Evolutionary conservation across 208 protist species (phyloP), one percentile per base, ranked within the genome.

Genomic region (Wallacemonas sp.): DNA sequence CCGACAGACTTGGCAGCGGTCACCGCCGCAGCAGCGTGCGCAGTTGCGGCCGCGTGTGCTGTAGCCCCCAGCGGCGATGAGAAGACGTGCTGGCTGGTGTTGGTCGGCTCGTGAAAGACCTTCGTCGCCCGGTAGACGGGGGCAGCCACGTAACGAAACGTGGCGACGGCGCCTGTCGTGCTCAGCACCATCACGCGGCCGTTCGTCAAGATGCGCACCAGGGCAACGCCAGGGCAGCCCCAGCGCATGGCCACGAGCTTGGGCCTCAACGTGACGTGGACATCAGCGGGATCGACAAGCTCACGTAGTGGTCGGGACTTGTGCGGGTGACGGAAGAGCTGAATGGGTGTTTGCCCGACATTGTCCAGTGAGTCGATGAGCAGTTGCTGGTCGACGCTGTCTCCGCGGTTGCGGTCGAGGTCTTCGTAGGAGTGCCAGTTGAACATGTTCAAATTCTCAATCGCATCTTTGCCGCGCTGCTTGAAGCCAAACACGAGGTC

Each of bases 401-500:
- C 58, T 27, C 63, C 72, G 30, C 60, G 66, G 54, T 62, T 80
- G 55, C 70, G 74, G 53, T 92, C 84, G 5, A 91, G 54, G 14
- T 96, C 86, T 68, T 99, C 98, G 82, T 99, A 99, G 15, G 98
- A 98, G 53, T 99, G 84, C 64, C 95, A 97, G 79, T 99, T 96
- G 79, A 99, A 99, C 31, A 99, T 86, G 84, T 99, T 99, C 31
- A 96, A 74, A 22, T 97, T 93, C 12, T 96, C 92, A 26, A 97
- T 91, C 1, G 98, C 98, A n/a, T 91, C 88, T 68, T 85, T 87
- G 21, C 98, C 98, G 26, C 90, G 75, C 82, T 99, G 98, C 85
- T 99, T 98, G 75, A 94, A 97, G 30, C 98, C 98, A 89, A 99
- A 99, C 44, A 99, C 97, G 21, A 99, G 88, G 76, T 99, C 98